phyloP scores from a whole-genome alignment of 768 basidiomycete species.

The Leccinum boreale region DNA sequence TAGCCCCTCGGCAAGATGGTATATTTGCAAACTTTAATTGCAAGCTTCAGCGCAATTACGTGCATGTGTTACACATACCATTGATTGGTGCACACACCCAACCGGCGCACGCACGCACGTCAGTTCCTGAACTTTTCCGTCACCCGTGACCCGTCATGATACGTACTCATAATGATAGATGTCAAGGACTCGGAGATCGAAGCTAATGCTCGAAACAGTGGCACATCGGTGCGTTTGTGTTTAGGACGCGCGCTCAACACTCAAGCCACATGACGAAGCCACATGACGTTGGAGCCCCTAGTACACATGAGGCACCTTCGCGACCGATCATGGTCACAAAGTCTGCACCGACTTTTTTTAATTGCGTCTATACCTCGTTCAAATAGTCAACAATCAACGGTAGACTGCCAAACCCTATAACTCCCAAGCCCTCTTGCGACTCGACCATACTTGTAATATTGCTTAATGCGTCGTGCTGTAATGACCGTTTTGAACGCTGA shows the following conservation, averaged over 20 bases:
- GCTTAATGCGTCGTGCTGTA: slow-evolving; percentile 8
- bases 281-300: background rate
- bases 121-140: slow-evolving; percentile 3
- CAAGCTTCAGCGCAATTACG: slow-evolving; percentile 32
- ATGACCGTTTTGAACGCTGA: background rate
- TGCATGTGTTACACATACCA: slow-evolving; percentile 26
- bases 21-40: slow-evolving; percentile 28
- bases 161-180: background rate
- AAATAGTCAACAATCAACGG: slow-evolving; percentile 49
- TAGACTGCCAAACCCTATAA: slow-evolving; percentile 26
- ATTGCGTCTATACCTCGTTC: slow-evolving; percentile 39
- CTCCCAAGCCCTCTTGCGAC: background rate
- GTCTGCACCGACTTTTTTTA: slow-evolving; percentile 46
- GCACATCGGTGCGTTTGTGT: slow-evolving; percentile 14
- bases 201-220: slow-evolving; percentile 1
- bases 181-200: slow-evolving; percentile 3
- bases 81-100: no score
- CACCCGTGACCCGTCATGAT: slow-evolving; percentile 1
- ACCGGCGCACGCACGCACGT: slow-evolving; percentile 11
- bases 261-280: background rate
- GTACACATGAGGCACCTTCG: background rate
- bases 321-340: slow-evolving; percentile 39
- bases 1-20: background rate
- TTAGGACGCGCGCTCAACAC: slow-evolving; percentile 25
- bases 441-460: background rate